phyloP scores from a whole-genome alignment of 2,329 filamentous ascomycete species.

The Karstenula rhodostoma region DNA sequence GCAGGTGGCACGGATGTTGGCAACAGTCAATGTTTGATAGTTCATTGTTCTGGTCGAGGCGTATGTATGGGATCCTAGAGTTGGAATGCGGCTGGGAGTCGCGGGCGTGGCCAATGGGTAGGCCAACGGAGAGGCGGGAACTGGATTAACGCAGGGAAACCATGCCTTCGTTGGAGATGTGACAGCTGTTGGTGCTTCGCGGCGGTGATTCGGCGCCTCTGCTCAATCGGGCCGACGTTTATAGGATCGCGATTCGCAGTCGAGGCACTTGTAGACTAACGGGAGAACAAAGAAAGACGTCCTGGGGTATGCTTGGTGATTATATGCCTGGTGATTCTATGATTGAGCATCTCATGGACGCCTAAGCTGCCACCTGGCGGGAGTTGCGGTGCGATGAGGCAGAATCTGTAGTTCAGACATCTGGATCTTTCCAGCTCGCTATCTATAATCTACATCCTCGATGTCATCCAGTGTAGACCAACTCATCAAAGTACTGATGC shows the following conservation, averaged over 20 bases:
- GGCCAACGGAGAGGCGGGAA: neutral
- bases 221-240: neutral
- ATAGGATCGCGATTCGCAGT: neutral
- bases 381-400: neutral
- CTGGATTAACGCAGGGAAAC: conserved; percentile 7
- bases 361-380: neutral
- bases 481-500: neutral
- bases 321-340: neutral
- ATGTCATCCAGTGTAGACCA: neutral
- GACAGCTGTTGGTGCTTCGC: neutral
- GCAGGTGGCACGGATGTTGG: neutral
- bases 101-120: conserved; percentile 4
- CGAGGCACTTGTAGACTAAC: neutral
- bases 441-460: neutral
- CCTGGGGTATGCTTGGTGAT: too few species aligned
- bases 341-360: neutral
- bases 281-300: neutral
- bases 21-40: neutral
- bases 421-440: neutral
- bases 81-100: neutral
- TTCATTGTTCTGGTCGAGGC: neutral
- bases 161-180: neutral
- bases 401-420: neutral
- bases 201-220: conserved; percentile 6
- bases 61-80: conserved; percentile 4